These are phyloP conservation scores for Emydomyces testavorans DNA, from an alignment of 2,329 filamentous ascomycete species.

Conservation along the genomic window DNA sequence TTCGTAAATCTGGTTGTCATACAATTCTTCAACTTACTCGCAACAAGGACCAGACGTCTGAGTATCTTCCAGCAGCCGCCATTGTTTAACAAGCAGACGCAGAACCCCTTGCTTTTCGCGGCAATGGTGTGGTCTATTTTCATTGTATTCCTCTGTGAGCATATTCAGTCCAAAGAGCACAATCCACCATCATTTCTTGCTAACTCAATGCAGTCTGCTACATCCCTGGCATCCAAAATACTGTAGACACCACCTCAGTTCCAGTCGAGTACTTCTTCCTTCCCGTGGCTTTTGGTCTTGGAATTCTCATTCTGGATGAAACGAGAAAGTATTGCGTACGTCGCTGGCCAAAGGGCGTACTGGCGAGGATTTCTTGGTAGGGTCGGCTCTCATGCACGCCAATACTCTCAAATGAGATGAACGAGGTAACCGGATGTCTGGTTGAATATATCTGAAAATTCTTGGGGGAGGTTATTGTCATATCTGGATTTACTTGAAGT, in stretches of 20 bases:
- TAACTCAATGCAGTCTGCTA: conserved; percentile 37
- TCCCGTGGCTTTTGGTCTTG: conserved; percentile 59
- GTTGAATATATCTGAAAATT: too few species aligned
- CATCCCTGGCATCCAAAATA: conserved; percentile 51
- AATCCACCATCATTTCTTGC: background rate
- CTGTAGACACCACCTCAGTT: conserved; percentile 50
- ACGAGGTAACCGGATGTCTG: too few species aligned
- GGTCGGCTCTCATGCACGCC: background rate
- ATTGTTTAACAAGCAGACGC: conserved; percentile 50
- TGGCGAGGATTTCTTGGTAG: conserved; percentile 56
- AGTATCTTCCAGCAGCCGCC: conserved; percentile 64
- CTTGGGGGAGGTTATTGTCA: too few species aligned
- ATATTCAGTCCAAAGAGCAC: background rate
- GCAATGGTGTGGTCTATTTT: conserved; percentile 57
- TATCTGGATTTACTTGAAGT: too few species aligned
- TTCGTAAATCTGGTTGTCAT: conserved; percentile 72
- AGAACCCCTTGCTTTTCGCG: conserved; percentile 59
- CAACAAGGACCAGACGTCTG: conserved; percentile 53
- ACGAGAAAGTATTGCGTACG: conserved; percentile 52
- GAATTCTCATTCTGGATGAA: conserved; percentile 55
- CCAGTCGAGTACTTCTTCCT: conserved; percentile 67
- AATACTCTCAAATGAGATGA: background rate
- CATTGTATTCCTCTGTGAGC: conserved; percentile 57
- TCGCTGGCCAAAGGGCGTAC: conserved; percentile 45
- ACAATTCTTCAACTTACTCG: conserved; percentile 60